A percentile compares a stretch with the other conserved stretches of the same genome.
These are phyloP conservation scores for Phytophthora brassicae DNA, from an alignment of 352 stramenopile species.

Conservation along the genomic window DNA sequence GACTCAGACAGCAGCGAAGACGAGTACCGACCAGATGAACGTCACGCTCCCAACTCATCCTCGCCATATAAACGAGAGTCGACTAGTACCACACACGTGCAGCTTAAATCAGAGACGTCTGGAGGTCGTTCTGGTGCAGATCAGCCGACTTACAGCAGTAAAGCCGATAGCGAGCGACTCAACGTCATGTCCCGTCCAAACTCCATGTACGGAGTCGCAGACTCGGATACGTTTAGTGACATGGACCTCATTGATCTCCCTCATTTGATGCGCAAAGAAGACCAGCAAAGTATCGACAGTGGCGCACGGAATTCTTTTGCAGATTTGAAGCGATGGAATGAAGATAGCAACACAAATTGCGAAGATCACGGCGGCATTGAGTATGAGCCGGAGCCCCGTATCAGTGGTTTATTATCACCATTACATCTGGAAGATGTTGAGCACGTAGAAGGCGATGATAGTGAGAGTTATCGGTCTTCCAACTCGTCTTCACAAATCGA, in stretches of 20 bases:
- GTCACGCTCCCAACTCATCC: slow-evolving; percentile 17
- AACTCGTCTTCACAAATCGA: slow-evolving; percentile 38
- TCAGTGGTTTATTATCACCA: slow-evolving; percentile 31
- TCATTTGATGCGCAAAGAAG: slow-evolving; percentile 71
- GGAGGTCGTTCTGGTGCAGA: slow-evolving; percentile 12
- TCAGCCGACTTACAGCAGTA: slow-evolving; percentile 33
- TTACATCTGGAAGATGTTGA: slow-evolving; percentile 30
- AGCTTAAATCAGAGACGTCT: slow-evolving; percentile 24
- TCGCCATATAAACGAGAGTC: slow-evolving; percentile 23
- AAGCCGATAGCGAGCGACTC: slow-evolving; percentile 30
- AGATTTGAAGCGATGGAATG: slow-evolving; percentile 41
- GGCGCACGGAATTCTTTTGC: slow-evolving; percentile 38
- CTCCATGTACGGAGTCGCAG: slow-evolving; percentile 54
- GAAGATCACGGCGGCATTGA: slow-evolving; percentile 20
- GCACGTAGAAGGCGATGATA: slow-evolving; percentile 32
- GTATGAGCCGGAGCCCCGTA: slow-evolving; percentile 21
- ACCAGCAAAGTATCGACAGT: slow-evolving; percentile 17
- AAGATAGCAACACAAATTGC: slow-evolving; percentile 10
- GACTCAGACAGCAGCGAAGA: slow-evolving; percentile 25
- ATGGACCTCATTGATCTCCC: slow-evolving; percentile 71
- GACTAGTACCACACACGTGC: slow-evolving; percentile 26
- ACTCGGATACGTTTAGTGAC: slow-evolving; percentile 77
- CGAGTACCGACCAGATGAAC: slow-evolving; percentile 22
- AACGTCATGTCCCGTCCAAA: slow-evolving; percentile 39
- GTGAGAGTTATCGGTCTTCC: slow-evolving; percentile 36